Base-by-base conservation (phyloP, 1,139 yeast species). In the Nadsonia commutata region DNA sequence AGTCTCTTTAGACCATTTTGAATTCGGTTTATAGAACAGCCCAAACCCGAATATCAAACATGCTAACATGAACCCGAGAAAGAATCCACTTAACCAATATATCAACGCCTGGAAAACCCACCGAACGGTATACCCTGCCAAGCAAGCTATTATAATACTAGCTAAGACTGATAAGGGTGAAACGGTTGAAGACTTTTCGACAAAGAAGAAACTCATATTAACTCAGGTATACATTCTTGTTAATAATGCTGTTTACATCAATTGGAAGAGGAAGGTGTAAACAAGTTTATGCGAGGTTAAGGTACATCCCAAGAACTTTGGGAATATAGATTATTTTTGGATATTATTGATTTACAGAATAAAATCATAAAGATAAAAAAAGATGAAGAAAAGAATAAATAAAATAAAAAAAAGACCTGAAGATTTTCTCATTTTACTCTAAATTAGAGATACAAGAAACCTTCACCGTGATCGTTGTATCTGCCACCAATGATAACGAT, bases 401-500 rank as follows among this genome's bases (percentile, higher is more conserved):
- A n/a, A n/a, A n/a, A n/a, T n/a, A n/a, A n/a, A n/a, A n/a, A n/a
- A n/a, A n/a, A n/a, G n/a, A n/a, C n/a, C n/a, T n/a, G n/a, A n/a
- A n/a, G n/a, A n/a, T n/a, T n/a, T n/a, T n/a, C n/a, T n/a, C n/a
- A n/a, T n/a, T n/a, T n/a, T n/a, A n/a, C n/a, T n/a, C n/a, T n/a
- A n/a, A n/a, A n/a, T 23, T 36, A 40, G 27, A 39, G 40, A 13
- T 41, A 31, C 40, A 41, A 37, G 11, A 41, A 33, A 36, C 33
- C 40, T 2, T 40, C 43, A 2, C 41, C 44, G 3, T 6, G 39
- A 9, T 23, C 20, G 17, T 36, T 36, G 2, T 40, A 40, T 54
- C 85, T 67, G 18, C 53, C 60, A 17, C 86, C 86, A 18, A 58
- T 52, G 37, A 74, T 66, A 20, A 62, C 56, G 51, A 67, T 58